Evolutionary conservation across 495 filamentous ascomycete genomes (phyloP), one percentile per base, ranked within the genome.

Genomic region (Penicillium verhagenii): DNA sequence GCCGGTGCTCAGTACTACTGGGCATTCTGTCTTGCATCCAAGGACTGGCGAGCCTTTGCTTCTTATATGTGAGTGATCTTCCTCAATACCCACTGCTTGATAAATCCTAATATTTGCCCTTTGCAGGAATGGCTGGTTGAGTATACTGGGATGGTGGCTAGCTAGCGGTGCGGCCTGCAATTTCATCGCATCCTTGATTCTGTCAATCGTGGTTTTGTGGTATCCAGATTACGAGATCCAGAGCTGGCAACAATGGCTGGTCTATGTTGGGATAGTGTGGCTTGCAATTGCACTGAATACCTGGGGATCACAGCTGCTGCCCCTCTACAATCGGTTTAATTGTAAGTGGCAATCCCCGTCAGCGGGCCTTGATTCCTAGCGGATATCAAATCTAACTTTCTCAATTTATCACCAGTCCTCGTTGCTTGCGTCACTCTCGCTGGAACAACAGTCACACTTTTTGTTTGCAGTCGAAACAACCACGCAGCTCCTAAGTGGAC

Each of bases 1-100:
- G 54, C 54, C 1, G 47, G 54, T 25, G 53, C 53, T 26, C 54
- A 57, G 29, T 57, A 57, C 40, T 57, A 57, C 35, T 57, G 54
- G 54, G 19, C 53, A 2, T 57, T 52, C 37, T 45, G 40, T 26
- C n/a, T 57, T 37, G 25, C 47, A 0, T 45, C 38, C 0, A 25
- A 51, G 24, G 43, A 52, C 1, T 52, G 47, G 25, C 16, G 42
- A 46, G 38, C 54, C 4, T 57, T 57, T 39, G 54, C 54, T 7
- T 51, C 54, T 13, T 51, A 57, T 39, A 37, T 57, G 54, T 51
- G 18, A 28, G 53, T 47, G 13, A 1, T 13, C 7, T n/a, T n/a
- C 26, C 5, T 24, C 11, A 26, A 25, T 47, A 26, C 11, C 10
- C 9, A 28, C 5, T 6, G 4, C 28, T 16, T 3, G 29, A 7